These are phyloP conservation scores for Dendrothele bispora DNA, from an alignment of 768 basidiomycete species.

Conservation along the genomic window DNA sequence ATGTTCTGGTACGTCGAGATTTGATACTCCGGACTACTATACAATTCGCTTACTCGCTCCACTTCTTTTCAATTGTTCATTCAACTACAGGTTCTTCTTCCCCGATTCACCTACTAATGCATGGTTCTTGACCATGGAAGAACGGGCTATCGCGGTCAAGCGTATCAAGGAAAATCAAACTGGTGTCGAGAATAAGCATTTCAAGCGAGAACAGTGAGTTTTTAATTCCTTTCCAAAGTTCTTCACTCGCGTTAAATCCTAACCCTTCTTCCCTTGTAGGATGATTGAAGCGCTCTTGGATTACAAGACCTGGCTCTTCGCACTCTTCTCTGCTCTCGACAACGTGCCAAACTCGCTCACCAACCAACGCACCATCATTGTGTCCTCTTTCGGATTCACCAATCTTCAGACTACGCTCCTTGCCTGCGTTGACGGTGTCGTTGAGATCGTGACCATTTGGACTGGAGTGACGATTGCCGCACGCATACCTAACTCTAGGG, in stretches of 20 bases:
- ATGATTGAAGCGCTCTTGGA: constrained; percentile 68
- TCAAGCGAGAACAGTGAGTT: constrained; percentile 77
- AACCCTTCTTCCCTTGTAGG: constrained; percentile 29
- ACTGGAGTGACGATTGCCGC: constrained; percentile 61
- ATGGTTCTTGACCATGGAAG: constrained; percentile 70
- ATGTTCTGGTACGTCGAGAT: constrained; percentile 49
- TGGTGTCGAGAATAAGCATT: constrained; percentile 79
- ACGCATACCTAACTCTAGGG: constrained; percentile 56
- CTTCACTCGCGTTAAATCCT: background rate
- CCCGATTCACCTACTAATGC: constrained; percentile 76
- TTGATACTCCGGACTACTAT: background rate
- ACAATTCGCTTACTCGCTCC: background rate
- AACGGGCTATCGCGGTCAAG: constrained; percentile 60
- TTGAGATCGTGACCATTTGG: constrained; percentile 72
- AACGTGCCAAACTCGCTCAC: constrained; percentile 63
- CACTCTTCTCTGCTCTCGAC: constrained; percentile 59
- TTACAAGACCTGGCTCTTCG: constrained; percentile 78
- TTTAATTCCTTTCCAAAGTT: background rate
- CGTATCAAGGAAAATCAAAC: constrained; percentile 79
- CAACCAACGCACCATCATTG: constrained; percentile 40
- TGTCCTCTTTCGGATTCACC: constrained; percentile 65
- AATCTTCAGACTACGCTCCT: constrained; percentile 68
- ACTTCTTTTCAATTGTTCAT: background rate
- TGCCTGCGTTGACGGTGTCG: constrained; percentile 60
- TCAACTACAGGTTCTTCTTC: constrained; percentile 54